Evolutionary conservation across 192 early-diverging fungal species (phyloP).

Genomic region (Linnemannia zychae): DNA sequence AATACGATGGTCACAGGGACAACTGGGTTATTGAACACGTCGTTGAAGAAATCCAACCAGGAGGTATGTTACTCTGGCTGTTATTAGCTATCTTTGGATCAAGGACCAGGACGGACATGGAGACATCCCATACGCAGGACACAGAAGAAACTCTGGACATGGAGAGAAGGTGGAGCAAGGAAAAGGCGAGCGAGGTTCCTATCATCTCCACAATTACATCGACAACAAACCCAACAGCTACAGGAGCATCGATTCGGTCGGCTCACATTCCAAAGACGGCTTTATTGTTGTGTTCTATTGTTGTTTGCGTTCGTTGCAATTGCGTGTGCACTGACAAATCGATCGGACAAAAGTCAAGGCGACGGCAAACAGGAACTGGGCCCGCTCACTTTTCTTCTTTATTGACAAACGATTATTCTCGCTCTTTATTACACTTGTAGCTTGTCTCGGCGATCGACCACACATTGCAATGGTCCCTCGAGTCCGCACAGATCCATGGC

Average conservation of each 20-base stretch:
- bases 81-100: too few relatives aligned
- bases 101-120: not conserved
- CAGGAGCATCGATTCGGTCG: not conserved
- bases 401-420: not conserved
- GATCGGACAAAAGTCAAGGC: not conserved
- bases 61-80: constrained; percentile 63
- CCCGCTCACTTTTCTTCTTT: not conserved
- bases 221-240: not conserved
- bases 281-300: not conserved
- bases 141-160: too few relatives aligned
- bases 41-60: constrained; percentile 58
- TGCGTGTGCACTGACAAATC: not conserved
- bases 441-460: constrained; percentile 62
- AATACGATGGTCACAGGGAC: constrained; percentile 63
- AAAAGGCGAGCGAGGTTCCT: not conserved
- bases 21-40: constrained; percentile 38
- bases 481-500: constrained; percentile 29
- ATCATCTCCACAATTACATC: not conserved
- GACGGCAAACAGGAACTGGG: not conserved
- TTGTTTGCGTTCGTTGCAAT: not conserved
- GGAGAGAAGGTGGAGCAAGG: not conserved
- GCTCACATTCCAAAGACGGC: not conserved
- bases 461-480: constrained; percentile 54
- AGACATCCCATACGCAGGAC: too few relatives aligned
- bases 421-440: constrained; percentile 24